These are phyloP conservation scores for Tilletia caries DNA, from an alignment of 1,284 basidiomycete genomes.

Conservation along the genomic window DNA sequence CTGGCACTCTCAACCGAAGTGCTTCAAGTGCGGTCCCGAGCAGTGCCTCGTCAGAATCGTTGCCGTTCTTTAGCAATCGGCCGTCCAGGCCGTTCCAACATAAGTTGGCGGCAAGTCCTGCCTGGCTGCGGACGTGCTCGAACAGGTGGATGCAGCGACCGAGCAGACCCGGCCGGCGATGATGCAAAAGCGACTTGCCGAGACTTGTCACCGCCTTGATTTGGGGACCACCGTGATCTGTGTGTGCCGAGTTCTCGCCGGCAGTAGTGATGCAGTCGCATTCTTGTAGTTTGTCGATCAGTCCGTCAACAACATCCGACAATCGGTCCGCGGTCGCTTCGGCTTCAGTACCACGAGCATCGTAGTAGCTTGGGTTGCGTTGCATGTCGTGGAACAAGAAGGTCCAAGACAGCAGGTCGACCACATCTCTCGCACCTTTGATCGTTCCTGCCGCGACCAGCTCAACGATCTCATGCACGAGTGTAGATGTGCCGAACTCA, in stretches of 20 bases:
- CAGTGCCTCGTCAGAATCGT: background rate
- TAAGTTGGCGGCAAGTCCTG: background rate
- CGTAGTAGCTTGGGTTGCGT: slow-evolving; percentile 85
- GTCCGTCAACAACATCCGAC: slow-evolving; percentile 21
- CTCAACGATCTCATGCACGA: slow-evolving; percentile 55
- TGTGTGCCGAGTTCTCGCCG: background rate
- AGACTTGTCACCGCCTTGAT: slow-evolving; percentile 22
- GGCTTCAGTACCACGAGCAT: slow-evolving; percentile 54
- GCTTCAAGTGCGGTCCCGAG: slow-evolving; percentile 21
- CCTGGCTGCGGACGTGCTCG: background rate
- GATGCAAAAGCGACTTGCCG: slow-evolving; percentile 23
- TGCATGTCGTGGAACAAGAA: slow-evolving; percentile 70
- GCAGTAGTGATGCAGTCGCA: background rate
- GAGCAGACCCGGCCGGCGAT: slow-evolving; percentile 22
- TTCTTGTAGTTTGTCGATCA: slow-evolving; percentile 22
- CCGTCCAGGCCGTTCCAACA: slow-evolving; percentile 11
- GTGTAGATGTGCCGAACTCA: background rate
- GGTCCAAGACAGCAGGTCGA: slow-evolving; percentile 78
- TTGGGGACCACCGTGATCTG: background rate
- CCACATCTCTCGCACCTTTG: slow-evolving; percentile 53
- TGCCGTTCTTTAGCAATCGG: background rate
- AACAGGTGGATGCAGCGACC: slow-evolving; percentile 25
- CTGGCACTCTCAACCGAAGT: slow-evolving; percentile 21
- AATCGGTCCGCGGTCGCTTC: slow-evolving; percentile 26
- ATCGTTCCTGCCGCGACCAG: slow-evolving; percentile 23